phyloP scores from a whole-genome alignment of 805 yeast species.

The Candida krabiensis region DNA sequence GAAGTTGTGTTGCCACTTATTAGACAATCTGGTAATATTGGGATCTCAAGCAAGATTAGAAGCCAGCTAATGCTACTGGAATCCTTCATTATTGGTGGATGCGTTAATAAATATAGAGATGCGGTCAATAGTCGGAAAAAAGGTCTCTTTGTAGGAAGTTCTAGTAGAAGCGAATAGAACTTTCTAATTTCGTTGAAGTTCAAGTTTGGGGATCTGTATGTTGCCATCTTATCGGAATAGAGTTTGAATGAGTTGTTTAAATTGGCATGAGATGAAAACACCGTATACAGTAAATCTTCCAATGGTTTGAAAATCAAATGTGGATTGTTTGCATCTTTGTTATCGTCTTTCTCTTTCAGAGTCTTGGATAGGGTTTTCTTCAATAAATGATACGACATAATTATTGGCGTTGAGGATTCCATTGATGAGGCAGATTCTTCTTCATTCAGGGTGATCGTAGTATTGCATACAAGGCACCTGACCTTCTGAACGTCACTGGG shows the following conservation, averaged over 20 bases:
- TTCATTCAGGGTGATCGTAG: constrained; percentile 29
- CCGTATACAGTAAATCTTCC: constrained; percentile 42
- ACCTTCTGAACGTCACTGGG: constrained; percentile 40
- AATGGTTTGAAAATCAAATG: constrained; percentile 46
- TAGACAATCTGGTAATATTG: constrained; percentile 53
- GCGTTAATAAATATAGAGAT: constrained; percentile 50
- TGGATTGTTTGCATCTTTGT: constrained; percentile 7
- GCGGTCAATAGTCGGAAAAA: constrained; percentile 54
- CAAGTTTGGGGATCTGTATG: constrained; percentile 48
- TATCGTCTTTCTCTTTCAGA: constrained; percentile 12
- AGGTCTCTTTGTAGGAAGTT: constrained; percentile 63
- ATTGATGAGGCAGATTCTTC: background rate
- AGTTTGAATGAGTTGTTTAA: constrained; percentile 58
- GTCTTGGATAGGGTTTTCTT: constrained; percentile 37
- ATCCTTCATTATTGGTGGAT: constrained; percentile 42
- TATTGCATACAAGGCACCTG: constrained; percentile 62
- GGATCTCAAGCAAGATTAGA: constrained; percentile 67
- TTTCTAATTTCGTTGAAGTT: constrained; percentile 47
- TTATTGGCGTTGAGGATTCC: constrained; percentile 1
- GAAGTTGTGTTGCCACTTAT: constrained; percentile 27
- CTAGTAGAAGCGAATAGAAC: constrained; percentile 45
- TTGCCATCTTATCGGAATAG: constrained; percentile 22
- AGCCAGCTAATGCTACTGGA: constrained; percentile 56
- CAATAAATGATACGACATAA: constrained; percentile 34
- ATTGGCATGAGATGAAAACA: constrained; percentile 47